Evolutionary conservation across 345 rosid genomes (phyloP).

Genomic region (Nephelium lappaceum): DNA sequence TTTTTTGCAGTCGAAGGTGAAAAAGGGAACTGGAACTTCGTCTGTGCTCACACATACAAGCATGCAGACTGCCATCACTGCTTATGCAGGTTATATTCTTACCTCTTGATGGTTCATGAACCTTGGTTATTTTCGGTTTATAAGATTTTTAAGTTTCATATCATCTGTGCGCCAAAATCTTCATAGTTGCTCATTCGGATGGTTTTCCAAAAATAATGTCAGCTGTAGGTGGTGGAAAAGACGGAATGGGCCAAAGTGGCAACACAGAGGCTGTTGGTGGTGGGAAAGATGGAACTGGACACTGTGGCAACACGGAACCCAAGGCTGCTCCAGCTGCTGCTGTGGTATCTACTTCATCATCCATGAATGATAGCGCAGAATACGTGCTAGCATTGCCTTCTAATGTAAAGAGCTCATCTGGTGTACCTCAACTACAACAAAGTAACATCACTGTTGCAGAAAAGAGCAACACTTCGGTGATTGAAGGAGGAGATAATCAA

Average conservation of each 20-base stretch:
- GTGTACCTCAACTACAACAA: conserved; percentile 38
- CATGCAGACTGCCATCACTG: conserved; percentile 19
- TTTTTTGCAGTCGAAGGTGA: conserved; percentile 65
- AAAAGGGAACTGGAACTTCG: conserved; percentile 62
- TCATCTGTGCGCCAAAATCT: not conserved
- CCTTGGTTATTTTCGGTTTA: not conserved
- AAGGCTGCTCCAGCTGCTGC: not conserved
- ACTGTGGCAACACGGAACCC: conserved; percentile 50
- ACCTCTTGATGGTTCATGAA: not conserved
- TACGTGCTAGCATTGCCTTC: conserved; percentile 27
- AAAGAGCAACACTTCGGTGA: conserved; percentile 23
- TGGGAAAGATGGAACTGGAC: conserved; percentile 36
- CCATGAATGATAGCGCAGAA: conserved; percentile 35
- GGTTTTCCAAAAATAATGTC: conserved; percentile 2
- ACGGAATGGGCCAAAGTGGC: conserved; percentile 39
- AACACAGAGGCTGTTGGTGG: conserved; percentile 49
- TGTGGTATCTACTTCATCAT: conserved; percentile 18
- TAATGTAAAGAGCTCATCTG: conserved; percentile 27
- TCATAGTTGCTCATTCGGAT: conserved; percentile 11
- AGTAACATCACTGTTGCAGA: conserved; percentile 34
- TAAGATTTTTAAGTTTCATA: conserved; percentile 6
- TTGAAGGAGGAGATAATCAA: conserved; percentile 30
- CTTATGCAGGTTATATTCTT: conserved; percentile 59
- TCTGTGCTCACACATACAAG: conserved; percentile 34
- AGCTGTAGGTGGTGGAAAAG: conserved; percentile 43